Base-by-base conservation (phyloP, 305 asterid genomes). In the Nicotiana rustica region DNA sequence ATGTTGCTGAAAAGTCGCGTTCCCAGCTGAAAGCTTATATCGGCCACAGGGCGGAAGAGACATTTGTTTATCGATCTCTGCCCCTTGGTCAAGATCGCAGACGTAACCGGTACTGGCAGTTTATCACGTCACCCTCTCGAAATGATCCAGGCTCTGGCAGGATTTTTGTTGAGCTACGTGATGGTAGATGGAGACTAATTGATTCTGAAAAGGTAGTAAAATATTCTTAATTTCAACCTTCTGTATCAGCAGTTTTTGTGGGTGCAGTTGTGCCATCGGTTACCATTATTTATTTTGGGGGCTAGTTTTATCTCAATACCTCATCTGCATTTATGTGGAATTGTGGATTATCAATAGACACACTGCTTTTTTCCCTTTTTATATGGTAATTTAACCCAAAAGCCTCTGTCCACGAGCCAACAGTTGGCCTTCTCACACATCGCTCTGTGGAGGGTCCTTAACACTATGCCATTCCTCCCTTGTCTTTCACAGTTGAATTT, bases 1-100 rank as follows among this genome's bases (percentile, higher is more conserved):
- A 81, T 87, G 93, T 93, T 82, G 83, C 94, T 79, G 98, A 95
- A 81, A 93, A 89, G 91, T 91, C 97, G 14, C 90, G 95, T 38
- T 89, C 93, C 82, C 92, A 92, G 83, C 88, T 88, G 67, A 95
- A 92, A 89, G 90, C 94, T 83, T 91, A 82, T 81, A 92, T 93
- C 49, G 87, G 90, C 76, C 92, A 93, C 77, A 85, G 81, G 82
- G 98, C 94, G 6, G 98, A 95, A 87, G 95, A 91, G 85, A 88
- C 91, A 84, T 93, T 91, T 83, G 95, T 89, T 10, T 93, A 91
- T 83, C 89, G 97, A 85, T 95, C 98, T 29, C 86, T 92, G 90
- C 98, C 98, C 62, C 93, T 95, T 79, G 98, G 98, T 38, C 97
- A 87, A 84, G 98, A 95, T 84, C 92, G 98, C 38, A 91, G 98